phyloP scores from a whole-genome alignment of 1,284 basidiomycete genomes.

The Takashimella koratensis region DNA sequence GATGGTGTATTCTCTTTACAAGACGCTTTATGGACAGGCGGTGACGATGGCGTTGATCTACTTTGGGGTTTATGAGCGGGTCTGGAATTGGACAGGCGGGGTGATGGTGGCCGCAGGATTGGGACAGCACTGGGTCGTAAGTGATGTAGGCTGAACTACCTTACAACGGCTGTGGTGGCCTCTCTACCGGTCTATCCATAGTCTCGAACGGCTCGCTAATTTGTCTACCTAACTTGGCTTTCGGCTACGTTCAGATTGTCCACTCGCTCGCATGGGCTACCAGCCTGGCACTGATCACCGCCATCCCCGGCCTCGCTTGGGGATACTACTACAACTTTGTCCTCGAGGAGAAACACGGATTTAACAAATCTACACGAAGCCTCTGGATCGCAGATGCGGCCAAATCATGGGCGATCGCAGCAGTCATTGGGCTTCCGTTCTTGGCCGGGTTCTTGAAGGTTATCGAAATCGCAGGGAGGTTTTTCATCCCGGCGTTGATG shows the following conservation, averaged over 20 bases:
- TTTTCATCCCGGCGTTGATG: conserved; percentile 86
- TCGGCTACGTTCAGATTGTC: conserved; percentile 60
- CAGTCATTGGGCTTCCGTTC: conserved; percentile 80
- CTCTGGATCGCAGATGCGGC: conserved; percentile 74
- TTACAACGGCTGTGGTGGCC: too few relatives aligned
- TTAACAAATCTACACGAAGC: conserved; percentile 83
- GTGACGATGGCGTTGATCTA: conserved; percentile 70
- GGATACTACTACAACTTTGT: conserved; percentile 86
- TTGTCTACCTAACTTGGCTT: too few relatives aligned
- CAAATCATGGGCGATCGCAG: conserved; percentile 72
- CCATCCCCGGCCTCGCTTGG: conserved; percentile 66
- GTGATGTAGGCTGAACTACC: too few relatives aligned
- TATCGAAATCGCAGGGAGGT: conserved; percentile 87
- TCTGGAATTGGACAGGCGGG: conserved; percentile 56
- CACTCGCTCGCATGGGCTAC: conserved; percentile 79
- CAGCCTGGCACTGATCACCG: conserved; percentile 63
- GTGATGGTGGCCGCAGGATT: conserved; percentile 54
- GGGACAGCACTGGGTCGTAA: conserved; percentile 28
- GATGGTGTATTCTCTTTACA: conserved; percentile 74
- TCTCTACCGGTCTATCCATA: too few relatives aligned
- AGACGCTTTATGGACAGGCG: conserved; percentile 67
- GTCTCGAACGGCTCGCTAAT: too few relatives aligned
- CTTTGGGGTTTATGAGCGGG: conserved; percentile 72
- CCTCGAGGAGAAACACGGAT: conserved; percentile 90
- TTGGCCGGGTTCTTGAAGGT: conserved; percentile 81